Evolutionary conservation across 306 rosid genomes (phyloP).

Genomic region (Prunus mongolica): DNA sequence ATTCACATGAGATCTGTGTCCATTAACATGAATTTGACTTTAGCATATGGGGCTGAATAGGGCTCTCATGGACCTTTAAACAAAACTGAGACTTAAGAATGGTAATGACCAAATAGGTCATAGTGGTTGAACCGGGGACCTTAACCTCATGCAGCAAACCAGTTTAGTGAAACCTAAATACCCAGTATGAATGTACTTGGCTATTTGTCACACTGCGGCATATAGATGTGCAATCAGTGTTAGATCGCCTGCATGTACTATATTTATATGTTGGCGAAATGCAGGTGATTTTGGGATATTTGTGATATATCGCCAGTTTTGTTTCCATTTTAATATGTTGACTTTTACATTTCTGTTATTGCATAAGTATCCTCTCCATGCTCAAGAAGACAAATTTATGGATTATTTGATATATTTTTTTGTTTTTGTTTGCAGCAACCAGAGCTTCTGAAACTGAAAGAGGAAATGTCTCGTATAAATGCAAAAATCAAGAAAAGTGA

Average conservation of each 20-base stretch:
- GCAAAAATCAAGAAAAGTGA: constrained; percentile 72
- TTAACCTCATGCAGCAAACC: neutral
- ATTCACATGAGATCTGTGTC: neutral
- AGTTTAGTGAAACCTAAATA: neutral
- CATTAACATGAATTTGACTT: neutral
- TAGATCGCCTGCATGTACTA: neutral
- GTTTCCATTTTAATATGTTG: neutral
- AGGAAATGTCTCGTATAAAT: constrained; percentile 87
- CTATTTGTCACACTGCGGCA: neutral
- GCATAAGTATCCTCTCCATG: neutral
- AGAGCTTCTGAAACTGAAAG: constrained; percentile 85
- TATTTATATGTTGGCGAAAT: neutral
- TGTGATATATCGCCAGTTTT: neutral
- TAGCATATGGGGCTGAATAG: neutral
- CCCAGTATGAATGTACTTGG: neutral
- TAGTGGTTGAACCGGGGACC: neutral
- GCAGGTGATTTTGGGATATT: neutral
- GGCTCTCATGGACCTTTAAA: neutral
- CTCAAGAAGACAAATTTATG: constrained; percentile 3
- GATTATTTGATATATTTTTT: constrained; percentile 13
- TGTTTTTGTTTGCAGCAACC: constrained; percentile 73
- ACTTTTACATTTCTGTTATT: neutral
- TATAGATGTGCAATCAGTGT: neutral
- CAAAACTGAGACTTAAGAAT: neutral
- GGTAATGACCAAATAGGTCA: neutral